Evolutionary conservation across 2,329 filamentous ascomycete species (phyloP).

Genomic region (Camptophora hylomeconis): DNA sequence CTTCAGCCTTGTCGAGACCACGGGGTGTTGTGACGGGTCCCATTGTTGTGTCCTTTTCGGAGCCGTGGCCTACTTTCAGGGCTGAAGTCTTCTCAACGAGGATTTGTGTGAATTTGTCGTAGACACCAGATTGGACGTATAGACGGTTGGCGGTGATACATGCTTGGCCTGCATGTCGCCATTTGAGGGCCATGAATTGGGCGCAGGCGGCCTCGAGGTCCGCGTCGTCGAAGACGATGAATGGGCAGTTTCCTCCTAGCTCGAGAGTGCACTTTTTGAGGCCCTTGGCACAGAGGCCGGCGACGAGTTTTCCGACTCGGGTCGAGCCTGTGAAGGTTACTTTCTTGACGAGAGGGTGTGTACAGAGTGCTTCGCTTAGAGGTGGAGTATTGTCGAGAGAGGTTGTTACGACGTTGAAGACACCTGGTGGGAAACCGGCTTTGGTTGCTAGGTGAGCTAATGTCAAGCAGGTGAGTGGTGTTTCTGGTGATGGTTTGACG

Average conservation of each 20-base stretch:
- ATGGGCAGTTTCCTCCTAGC: slow-evolving; percentile 52
- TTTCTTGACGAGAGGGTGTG: slow-evolving; percentile 47
- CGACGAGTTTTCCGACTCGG: slow-evolving; percentile 49
- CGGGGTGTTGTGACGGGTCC: slow-evolving; percentile 47
- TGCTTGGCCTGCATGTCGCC: slow-evolving; percentile 31
- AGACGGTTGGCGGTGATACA: slow-evolving; percentile 34
- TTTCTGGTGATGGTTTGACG: slow-evolving; percentile 58
- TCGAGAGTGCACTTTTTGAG: slow-evolving; percentile 54
- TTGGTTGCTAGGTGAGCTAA: slow-evolving; percentile 39
- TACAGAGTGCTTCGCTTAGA: slow-evolving; percentile 36
- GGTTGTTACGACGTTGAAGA: slow-evolving; percentile 48
- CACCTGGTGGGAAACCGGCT: slow-evolving; percentile 46
- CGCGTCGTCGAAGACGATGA: slow-evolving; percentile 52
- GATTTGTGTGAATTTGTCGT: slow-evolving; percentile 41
- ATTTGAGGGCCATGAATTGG: slow-evolving; percentile 28
- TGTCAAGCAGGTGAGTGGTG: slow-evolving; percentile 43
- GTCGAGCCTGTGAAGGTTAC: slow-evolving; percentile 48
- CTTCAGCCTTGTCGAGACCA: slow-evolving; percentile 40
- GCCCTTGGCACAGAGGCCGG: slow-evolving; percentile 44
- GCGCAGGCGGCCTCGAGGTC: slow-evolving; percentile 38
- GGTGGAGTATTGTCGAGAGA: slow-evolving; percentile 27
- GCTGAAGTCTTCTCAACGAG: slow-evolving; percentile 38
- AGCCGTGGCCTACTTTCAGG: slow-evolving; percentile 49
- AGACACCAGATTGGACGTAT: slow-evolving; percentile 30
- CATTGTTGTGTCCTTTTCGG: slow-evolving; percentile 42